Base-by-base conservation (phyloP, 2,329 filamentous ascomycete species). In the Tolypocladium cylindrosporum region DNA sequence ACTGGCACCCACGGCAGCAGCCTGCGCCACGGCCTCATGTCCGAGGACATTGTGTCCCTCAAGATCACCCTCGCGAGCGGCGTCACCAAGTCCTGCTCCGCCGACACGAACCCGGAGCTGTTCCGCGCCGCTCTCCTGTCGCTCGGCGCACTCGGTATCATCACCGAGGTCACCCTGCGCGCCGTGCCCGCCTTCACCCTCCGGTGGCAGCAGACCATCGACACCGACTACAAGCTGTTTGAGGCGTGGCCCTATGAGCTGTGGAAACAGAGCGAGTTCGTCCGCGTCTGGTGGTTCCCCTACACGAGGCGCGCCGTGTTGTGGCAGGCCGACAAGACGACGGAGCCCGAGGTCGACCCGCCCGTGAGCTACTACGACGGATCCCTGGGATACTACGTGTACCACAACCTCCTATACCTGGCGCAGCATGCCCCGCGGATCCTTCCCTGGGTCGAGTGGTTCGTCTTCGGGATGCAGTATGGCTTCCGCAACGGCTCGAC, bases 401-500 rank as follows among this genome's bases (percentile, higher is more conserved):
- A 99, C 70, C 93, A 97, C 70, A 91, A 93, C 69, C 79, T 97
- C 50, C 85, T 99, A 7, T 93, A 88, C 67, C 70, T 94, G 11
- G 84, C 88, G 2, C 89, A 92, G 61, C 90, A 85, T 66, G 72
- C 92, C 21, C 94, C 94, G 1, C 81, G 84, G 52, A 81, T 96
- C 58, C 78, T 96, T 7, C 94, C 93, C 0, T 90, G 86, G 83
- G 83, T 97, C 40, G 94, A 99, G 74, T 94, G 91, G 89, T 93
- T 97, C 70, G 89, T 97, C 57, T 97, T 97, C 67, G 91, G 92
- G 65, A 91, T 97, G 89, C 92, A 97, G 72, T 97, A 97, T 71
- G 93, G 93, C 55, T 97, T 97, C 79, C 78, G 78, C 40, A 83
- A 90, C 60, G 85, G 85, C 55, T 81, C 79, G 3, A 79, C 80